Conservation (phyloP, 1,284 basidiomycete genomes). For the Grifola frondosa region DNA sequence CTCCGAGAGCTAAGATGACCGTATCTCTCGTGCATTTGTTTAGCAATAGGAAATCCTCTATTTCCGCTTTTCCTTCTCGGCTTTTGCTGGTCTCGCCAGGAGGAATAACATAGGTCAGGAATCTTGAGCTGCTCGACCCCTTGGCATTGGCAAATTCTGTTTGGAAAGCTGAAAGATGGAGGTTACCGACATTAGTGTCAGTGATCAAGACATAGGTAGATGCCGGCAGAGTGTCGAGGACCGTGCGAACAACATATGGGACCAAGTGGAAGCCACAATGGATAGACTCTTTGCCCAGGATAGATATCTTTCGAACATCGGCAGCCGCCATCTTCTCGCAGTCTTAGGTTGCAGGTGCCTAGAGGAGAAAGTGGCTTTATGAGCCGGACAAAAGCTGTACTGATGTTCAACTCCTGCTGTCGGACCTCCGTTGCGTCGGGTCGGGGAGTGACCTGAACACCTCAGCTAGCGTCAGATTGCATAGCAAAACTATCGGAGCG, state of each 20-base stretch:
- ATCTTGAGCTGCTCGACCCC: conserved; percentile 51
- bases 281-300: conserved; percentile 85
- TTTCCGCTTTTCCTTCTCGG: conserved; percentile 86
- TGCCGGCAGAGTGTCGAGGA: conserved; percentile 73
- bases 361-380: too few relatives aligned
- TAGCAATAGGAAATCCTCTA: conserved; percentile 92
- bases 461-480: too few relatives aligned
- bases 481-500: too few relatives aligned
- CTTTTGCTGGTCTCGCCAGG: conserved; percentile 95
- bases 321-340: conserved; percentile 32
- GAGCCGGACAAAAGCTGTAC: too few relatives aligned
- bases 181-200: conserved; percentile 83
- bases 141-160: conserved; percentile 58
- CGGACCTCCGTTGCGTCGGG: too few relatives aligned
- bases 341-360: too few relatives aligned
- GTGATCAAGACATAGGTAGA: conserved; percentile 94
- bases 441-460: too few relatives aligned
- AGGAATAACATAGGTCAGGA: conserved; percentile 78
- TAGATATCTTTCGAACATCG: conserved; percentile 71
- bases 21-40: conserved; percentile 93
- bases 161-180: conserved; percentile 73
- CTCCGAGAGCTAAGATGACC: conserved; percentile 91
- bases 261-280: conserved; percentile 91
- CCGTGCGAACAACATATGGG: conserved; percentile 81
- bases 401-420: too few relatives aligned